Evolutionary conservation across 257 asterid genomes (phyloP).

Genomic region (Petunia secreta): DNA sequence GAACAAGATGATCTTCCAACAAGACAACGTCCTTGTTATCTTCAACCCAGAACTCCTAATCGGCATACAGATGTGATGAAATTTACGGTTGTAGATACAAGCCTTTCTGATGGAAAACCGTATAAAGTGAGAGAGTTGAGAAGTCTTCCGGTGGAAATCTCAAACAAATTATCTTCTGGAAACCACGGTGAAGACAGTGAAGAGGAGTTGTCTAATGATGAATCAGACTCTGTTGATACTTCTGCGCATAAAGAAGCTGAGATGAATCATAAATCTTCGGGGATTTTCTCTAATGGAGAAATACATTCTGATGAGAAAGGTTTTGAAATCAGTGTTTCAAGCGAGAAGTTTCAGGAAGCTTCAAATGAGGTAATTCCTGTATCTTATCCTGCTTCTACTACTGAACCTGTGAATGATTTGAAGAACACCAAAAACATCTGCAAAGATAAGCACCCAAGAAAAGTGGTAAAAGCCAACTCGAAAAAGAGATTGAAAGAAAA

Average conservation of each 20-base stretch:
- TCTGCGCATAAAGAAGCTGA: conserved; percentile 27
- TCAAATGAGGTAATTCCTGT: conserved; percentile 25
- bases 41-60: conserved; percentile 66
- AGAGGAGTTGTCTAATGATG: conserved; percentile 44
- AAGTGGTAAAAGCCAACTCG: conserved; percentile 33
- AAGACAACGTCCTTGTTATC: conserved; percentile 49
- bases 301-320: conserved; percentile 32
- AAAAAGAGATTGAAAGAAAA: conserved; percentile 42
- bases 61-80: conserved; percentile 40
- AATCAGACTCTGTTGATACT: conserved; percentile 38
- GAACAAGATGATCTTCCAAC: conserved; percentile 46
- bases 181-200: conserved; percentile 21
- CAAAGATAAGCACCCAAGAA: conserved; percentile 39
- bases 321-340: conserved; percentile 29
- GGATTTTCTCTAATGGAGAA: conserved; percentile 34
- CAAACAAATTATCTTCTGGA: conserved; percentile 27
- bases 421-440: conserved; percentile 33
- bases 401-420: conserved; percentile 28
- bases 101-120: conserved; percentile 46
- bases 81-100: conserved; percentile 66
- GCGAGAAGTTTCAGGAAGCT: conserved; percentile 19
- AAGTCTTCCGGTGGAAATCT: conserved; percentile 43
- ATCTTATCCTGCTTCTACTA: conserved; percentile 31
- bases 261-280: conserved; percentile 20
- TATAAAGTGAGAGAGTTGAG: conserved; percentile 52